A percentile compares a stretch with the other conserved stretches of the same genome.
Conservation (phyloP, 225 moss, liverwort and hornwort species). For the Asterella californica region DNA sequence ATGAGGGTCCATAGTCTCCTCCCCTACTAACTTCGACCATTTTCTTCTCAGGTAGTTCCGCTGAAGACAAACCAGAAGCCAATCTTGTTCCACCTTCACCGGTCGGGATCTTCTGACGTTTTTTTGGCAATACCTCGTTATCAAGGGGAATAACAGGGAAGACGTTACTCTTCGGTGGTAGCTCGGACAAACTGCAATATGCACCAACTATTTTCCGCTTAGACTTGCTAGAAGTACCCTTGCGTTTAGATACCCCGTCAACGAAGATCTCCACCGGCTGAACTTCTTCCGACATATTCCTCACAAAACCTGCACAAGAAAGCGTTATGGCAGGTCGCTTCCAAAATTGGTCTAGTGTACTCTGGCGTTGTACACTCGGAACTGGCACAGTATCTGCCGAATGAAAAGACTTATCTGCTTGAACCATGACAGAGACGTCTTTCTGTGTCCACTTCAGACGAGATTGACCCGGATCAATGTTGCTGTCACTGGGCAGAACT, state of each 20-base stretch:
- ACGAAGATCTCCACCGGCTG: slow-evolving; percentile 16
- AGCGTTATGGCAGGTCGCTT: slow-evolving; percentile 15
- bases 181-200: slow-evolving; percentile 13
- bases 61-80: not conserved
- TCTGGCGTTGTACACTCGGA: slow-evolving; percentile 22
- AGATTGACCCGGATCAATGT: slow-evolving; percentile 13
- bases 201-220: slow-evolving; percentile 27
- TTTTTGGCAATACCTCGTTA: slow-evolving; percentile 16
- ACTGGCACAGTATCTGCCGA: not conserved
- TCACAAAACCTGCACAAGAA: slow-evolving; percentile 10
- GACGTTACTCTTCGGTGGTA: slow-evolving; percentile 20
- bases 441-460: slow-evolving; percentile 22
- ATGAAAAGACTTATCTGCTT: slow-evolving; percentile 4
- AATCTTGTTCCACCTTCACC: not conserved
- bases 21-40: slow-evolving; percentile 9
- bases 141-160: slow-evolving; percentile 29
- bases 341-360: slow-evolving; percentile 34
- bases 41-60: not conserved
- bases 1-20: slow-evolving; percentile 12
- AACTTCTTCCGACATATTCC: not conserved
- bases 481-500: slow-evolving; percentile 10
- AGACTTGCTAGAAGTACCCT: slow-evolving; percentile 13
- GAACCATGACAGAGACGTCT: slow-evolving; percentile 4
- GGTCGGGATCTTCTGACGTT: slow-evolving; percentile 25
- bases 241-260: slow-evolving; percentile 11